phyloP scores from a whole-genome alignment of 768 basidiomycete genomes.

The Naganishia friedmannii region DNA sequence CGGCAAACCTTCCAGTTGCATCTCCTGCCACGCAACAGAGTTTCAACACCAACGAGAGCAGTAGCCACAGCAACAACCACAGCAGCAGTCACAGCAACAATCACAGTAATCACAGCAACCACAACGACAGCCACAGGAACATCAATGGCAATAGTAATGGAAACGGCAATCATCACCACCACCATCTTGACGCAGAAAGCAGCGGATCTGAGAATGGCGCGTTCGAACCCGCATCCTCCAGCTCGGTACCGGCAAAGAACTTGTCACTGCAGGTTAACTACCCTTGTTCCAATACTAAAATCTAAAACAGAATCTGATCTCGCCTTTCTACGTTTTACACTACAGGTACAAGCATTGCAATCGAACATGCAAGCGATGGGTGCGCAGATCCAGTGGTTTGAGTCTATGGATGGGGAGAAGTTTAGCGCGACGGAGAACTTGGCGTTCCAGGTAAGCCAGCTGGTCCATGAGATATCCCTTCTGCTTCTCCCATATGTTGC shows the following conservation, averaged over 20 bases:
- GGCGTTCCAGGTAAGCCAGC: not conserved
- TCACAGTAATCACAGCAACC: no score
- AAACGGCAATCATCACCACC: not conserved
- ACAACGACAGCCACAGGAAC: no score
- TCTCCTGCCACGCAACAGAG: not conserved
- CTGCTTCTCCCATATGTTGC: not conserved
- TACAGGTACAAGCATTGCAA: not conserved
- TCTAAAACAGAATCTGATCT: no score
- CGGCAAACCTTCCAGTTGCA: not conserved
- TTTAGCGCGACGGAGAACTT: not conserved
- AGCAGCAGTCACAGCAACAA: no score
- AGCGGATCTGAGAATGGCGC: not conserved
- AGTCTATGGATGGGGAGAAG: not conserved
- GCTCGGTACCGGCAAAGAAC: not conserved
- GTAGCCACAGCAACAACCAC: no score
- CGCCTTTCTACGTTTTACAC: not conserved
- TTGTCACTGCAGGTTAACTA: not conserved
- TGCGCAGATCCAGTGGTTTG: not conserved
- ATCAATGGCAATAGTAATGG: no score
- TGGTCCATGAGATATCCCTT: not conserved
- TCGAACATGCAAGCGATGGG: not conserved
- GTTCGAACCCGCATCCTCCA: not conserved
- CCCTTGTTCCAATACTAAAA: no score
- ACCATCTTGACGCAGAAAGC: not conserved
- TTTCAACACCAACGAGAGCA: no score